Evolutionary conservation across 768 basidiomycete genomes (phyloP), one percentile per base, ranked within the genome.

Genomic region (Russula sp.): DNA sequence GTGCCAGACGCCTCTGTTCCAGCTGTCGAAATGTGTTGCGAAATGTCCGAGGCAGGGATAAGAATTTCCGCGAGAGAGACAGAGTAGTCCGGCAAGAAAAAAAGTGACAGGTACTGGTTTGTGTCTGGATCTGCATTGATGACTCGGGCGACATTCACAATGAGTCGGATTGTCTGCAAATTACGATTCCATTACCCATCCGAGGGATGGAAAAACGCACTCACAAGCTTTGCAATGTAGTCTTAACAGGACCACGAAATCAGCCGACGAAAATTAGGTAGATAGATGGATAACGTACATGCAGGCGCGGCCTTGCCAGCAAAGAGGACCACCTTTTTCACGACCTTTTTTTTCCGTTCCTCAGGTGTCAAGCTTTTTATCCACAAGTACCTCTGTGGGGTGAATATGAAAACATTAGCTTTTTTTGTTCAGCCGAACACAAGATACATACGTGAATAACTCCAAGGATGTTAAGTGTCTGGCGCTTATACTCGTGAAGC

Each of bases 241-340:
- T 95, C 89, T 89, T 42, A 16, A 47, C 5, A 51, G 18, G 11
- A 18, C 35, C 22, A 18, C 25, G 59, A 52, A 43, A 72, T 58
- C 62, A 63, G 60, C 38, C 10, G 65, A 25, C 22, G 29, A 39
- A 9, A 29, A 53, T 20, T 11, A 55, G 34, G 18, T 20, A 43
- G 22, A 58, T 5, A 48, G 11, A 5, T 20, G 47, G 14, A 32
- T 20, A 7, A 76, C 86, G 70, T 70, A 88, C 87, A 93, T 60
- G 86, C 95, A 42, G 96, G 96, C 0, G 96, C 96, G 56, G 96
- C 94, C 73, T 98, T 98, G 65, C 97, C 96, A 36, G 93, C 96
- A 66, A 99, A 98, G 79, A 99, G 90, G n/a, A 93, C 88, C 20
- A 93, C 93, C 56, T 85, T 83, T n/a, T 85, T 88, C 67, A 82